Base-by-base conservation (phyloP, 148 eudicot genomes). In the Rhododendron molle region DNA sequence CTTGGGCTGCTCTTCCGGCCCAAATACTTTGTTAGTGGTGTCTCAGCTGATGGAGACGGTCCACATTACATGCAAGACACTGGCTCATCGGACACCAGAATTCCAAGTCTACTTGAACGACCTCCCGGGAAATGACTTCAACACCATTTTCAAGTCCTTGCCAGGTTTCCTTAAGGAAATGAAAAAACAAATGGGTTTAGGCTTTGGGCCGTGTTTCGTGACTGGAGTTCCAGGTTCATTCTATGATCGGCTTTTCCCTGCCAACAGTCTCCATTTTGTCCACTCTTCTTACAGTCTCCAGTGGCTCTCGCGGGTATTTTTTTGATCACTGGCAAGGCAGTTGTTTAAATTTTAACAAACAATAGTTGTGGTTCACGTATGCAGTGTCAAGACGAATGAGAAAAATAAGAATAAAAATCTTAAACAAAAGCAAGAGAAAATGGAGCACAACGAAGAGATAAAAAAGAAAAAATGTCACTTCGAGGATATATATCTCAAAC, bases 1-100 rank as follows among this genome's bases (percentile, higher is more conserved):
- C 74, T 54, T 94, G 87, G 97, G 96, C 23, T 94, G 96, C 78
- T 94, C 96, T 10, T 91, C 94, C 6, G 96, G 96, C 20, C 91
- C 92, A n/a, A 94, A 92, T 46, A 67, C 94, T 62, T 38, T 94
- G 54, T 71, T 77, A 0, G 85, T 85, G 38, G 80, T 81, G 3
- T 88, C 90, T 0, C 85, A 88, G 67, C 71, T 89, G 16, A 83
- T 93, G 26, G 84, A 86, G 36, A 84, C 72, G 6, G 83, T 90
- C 28, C 87, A 87, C 38, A 81, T 69, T 9, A 72, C 81, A 13
- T 36, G 90, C 69, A 43, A 18, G 26, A 80, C 50, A 15, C 28
- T 65, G 9, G 87, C 87, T 2, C 82, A 38, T 4, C 77, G 28
- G 23, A 49, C 77, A 6, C 94, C 93, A 1, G 89, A 89, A 76